Evolutionary conservation across 371 early-diverging fungal species (phyloP).

Genomic region (Mortierella sp.): DNA sequence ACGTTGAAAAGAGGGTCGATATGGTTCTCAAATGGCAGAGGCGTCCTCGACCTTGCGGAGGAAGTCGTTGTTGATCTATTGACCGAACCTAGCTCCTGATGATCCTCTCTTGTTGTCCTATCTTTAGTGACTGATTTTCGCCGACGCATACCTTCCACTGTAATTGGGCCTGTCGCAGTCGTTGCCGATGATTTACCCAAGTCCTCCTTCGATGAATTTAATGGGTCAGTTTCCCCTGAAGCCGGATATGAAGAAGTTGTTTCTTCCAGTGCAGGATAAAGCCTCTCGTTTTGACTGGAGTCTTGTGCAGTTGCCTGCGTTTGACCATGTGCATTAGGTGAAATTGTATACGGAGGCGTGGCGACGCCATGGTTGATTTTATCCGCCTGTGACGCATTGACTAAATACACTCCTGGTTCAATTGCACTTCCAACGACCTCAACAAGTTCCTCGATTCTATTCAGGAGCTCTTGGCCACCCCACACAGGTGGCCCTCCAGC

Average conservation of each 20-base stretch:
- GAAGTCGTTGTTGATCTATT: slow-evolving; percentile 7
- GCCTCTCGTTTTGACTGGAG: neutral
- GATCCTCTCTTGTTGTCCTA: slow-evolving; percentile 31
- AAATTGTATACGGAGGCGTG: slow-evolving; percentile 22
- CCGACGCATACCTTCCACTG: slow-evolving; percentile 48
- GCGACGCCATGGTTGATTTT: slow-evolving; percentile 53
- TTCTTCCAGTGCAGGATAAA: slow-evolving; percentile 23
- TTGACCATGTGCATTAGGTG: slow-evolving; percentile 12
- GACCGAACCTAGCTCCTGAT: slow-evolving; percentile 1
- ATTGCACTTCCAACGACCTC: slow-evolving; percentile 46
- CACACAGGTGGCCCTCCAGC: slow-evolving; percentile 27
- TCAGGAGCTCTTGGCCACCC: slow-evolving; percentile 54
- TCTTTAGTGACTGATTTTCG: slow-evolving; percentile 15
- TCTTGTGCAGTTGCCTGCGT: slow-evolving; percentile 7
- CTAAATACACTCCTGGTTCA: slow-evolving; percentile 53
- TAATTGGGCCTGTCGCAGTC: slow-evolving; percentile 32
- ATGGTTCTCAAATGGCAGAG: slow-evolving; percentile 42
- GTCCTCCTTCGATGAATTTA: neutral
- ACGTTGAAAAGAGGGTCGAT: slow-evolving; percentile 63
- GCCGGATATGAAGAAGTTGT: neutral
- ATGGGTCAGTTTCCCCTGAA: neutral
- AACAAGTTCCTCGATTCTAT: slow-evolving; percentile 45
- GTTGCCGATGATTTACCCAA: neutral
- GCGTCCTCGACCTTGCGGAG: slow-evolving; percentile 41
- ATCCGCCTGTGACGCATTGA: slow-evolving; percentile 54